Evolutionary conservation across 768 basidiomycete genomes (phyloP).

Genomic region (Hirschioporus abietinus): DNA sequence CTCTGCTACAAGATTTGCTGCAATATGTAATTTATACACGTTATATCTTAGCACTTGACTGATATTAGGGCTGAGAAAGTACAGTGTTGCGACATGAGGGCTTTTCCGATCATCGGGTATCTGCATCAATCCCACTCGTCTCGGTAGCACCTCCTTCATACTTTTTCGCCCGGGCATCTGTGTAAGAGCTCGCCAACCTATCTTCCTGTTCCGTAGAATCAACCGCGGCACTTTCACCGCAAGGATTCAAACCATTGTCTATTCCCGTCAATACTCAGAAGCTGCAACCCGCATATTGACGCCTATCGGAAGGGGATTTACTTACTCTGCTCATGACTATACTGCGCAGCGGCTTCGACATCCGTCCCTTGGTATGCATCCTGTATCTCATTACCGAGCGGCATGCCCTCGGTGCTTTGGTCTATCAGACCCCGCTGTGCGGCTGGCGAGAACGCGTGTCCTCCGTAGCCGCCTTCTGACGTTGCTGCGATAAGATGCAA

Average conservation of each 20-base stretch:
- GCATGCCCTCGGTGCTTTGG: conserved; percentile 21
- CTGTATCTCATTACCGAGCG: conserved; percentile 16
- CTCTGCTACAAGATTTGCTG: no score
- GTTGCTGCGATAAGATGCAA: conserved; percentile 16
- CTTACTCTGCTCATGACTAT: neutral
- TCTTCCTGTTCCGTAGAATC: conserved; percentile 17
- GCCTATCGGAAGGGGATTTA: neutral
- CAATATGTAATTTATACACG: no score
- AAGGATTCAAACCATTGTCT: conserved; percentile 18
- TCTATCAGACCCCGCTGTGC: conserved; percentile 21
- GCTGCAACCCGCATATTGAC: neutral
- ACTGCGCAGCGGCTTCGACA: conserved; percentile 16
- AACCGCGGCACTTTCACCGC: conserved; percentile 14
- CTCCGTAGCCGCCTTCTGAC: conserved; percentile 24
- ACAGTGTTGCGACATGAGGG: neutral
- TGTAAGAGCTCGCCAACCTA: conserved; percentile 16
- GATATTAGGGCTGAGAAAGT: no score
- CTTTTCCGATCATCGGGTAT: neutral
- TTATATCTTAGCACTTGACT: no score
- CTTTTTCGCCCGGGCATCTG: conserved; percentile 16
- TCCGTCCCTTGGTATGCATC: conserved; percentile 25
- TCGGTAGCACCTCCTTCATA: conserved; percentile 19
- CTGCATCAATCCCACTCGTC: conserved; percentile 6
- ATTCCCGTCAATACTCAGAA: conserved; percentile 5
- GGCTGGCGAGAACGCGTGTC: conserved; percentile 13